phyloP scores from a whole-genome alignment of 352 stramenopile species.

The Phytophthora uliginosa region DNA sequence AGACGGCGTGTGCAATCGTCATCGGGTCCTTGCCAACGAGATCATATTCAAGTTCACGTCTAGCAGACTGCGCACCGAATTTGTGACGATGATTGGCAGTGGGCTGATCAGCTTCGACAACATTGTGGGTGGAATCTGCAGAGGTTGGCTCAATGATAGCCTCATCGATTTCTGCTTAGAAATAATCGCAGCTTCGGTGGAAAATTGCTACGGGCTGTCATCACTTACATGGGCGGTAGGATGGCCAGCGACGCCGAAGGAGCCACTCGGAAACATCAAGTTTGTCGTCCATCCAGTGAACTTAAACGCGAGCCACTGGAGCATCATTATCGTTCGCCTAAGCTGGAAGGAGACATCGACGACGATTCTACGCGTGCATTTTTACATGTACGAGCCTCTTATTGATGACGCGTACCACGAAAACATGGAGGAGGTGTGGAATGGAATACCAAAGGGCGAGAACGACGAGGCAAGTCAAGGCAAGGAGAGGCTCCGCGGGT shows the following conservation, averaged over 20 bases:
- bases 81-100: not conserved
- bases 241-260: conserved; percentile 5
- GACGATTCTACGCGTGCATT: not conserved
- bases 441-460: not conserved
- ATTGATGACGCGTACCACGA: conserved; percentile 19
- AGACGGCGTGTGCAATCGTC: not conserved
- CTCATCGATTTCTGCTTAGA: conserved; percentile 11
- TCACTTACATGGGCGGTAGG: not conserved
- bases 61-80: conserved; percentile 5
- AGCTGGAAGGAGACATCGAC: not conserved
- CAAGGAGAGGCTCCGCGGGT: not conserved
- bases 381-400: conserved; percentile 17
- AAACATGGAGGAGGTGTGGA: not conserved
- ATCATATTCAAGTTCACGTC: conserved; percentile 16
- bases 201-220: not conserved
- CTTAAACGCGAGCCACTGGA: conserved; percentile 14
- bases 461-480: not conserved
- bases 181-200: not conserved
- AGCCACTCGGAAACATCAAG: not conserved
- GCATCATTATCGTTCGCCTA: conserved; percentile 11
- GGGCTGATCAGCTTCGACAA: conserved; percentile 9
- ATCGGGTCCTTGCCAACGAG: conserved; percentile 7
- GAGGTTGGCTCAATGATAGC: conserved; percentile 18
- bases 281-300: conserved; percentile 8
- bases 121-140: conserved; percentile 15